Conservation (phyloP, 495 filamentous ascomycete genomes). For the Penicillium robsamsonii region DNA sequence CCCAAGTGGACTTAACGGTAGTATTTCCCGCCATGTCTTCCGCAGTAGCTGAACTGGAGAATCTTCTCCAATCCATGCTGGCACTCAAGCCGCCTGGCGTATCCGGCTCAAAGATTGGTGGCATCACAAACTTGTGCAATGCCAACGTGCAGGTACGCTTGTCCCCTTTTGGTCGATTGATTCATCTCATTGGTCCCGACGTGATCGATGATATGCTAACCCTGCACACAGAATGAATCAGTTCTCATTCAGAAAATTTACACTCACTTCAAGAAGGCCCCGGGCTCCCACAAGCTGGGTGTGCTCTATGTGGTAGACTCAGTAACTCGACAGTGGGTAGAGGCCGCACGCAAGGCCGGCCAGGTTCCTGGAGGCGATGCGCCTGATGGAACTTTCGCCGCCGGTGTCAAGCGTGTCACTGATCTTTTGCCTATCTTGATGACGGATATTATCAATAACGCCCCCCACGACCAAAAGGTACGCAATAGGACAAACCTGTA, state of each 20-base stretch:
- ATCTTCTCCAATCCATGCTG: constrained; percentile 86
- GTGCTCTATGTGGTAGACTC: constrained; percentile 99
- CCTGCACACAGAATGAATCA: constrained; percentile 76
- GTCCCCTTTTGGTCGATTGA: constrained; percentile 5
- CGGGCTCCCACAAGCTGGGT: constrained; percentile 93
- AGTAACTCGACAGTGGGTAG: constrained; percentile 97
- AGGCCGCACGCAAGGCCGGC: constrained; percentile 82
- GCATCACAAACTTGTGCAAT: constrained; percentile 81
- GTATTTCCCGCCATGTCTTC: constrained; percentile 59
- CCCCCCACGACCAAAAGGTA: constrained; percentile 98
- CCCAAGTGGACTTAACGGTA: constrained; percentile 12
- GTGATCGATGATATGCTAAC: constrained; percentile 31
- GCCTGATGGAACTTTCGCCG: constrained; percentile 87
- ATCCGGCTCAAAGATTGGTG: constrained; percentile 81
- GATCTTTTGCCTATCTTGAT: constrained; percentile 89
- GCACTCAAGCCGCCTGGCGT: constrained; percentile 89
- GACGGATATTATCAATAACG: constrained; percentile 88
- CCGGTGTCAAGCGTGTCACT: constrained; percentile 94
- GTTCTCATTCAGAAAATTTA: constrained; percentile 94
- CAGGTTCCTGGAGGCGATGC: constrained; percentile 75
- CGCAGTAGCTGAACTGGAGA: constrained; percentile 86
- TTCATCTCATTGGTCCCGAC: constrained; percentile 6
- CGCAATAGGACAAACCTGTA: constrained; percentile 51
- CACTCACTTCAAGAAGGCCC: constrained; percentile 95
- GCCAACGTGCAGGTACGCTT: constrained; percentile 87